These are phyloP conservation scores for Prinsepia uniflora DNA, from an alignment of 306 rosid genomes.

Conservation along the genomic window DNA sequence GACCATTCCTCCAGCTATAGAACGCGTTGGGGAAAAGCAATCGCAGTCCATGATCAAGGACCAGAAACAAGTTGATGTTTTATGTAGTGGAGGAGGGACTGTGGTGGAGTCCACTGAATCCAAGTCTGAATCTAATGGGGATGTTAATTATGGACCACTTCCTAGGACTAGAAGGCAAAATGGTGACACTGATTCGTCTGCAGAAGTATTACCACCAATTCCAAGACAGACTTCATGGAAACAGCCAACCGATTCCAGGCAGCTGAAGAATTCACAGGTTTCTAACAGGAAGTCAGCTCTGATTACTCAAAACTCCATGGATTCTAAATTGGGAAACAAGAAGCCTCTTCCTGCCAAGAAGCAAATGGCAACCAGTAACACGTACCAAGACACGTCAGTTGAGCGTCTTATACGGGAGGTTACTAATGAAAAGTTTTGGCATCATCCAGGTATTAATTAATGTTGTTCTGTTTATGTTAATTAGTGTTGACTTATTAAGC, in stretches of 20 bases:
- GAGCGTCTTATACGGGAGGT: conserved; percentile 99
- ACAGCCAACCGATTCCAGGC: conserved; percentile 65
- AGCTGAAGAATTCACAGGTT: conserved; percentile 48
- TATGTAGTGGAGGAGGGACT: conserved; percentile 54
- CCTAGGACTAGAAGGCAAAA: conserved; percentile 61
- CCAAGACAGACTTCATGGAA: conserved; percentile 95
- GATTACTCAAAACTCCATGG: conserved; percentile 57
- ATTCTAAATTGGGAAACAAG: conserved; percentile 62
- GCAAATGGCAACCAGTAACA: conserved; percentile 50
- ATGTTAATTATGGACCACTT: conserved; percentile 44
- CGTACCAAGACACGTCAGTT: conserved; percentile 81
- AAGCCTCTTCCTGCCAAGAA: conserved; percentile 69
- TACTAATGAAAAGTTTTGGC: conserved; percentile 96
- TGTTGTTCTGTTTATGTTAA: conserved; percentile 16
- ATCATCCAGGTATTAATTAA: conserved; percentile 70
- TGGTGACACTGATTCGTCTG: conserved; percentile 53
- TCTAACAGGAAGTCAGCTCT: conserved; percentile 60
- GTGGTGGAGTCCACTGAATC: conserved; percentile 49
- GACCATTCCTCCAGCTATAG: conserved; percentile 45
- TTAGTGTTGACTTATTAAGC: background rate
- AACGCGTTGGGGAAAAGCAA: conserved; percentile 57
- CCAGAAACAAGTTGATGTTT: conserved; percentile 53
- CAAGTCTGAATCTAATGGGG: conserved; percentile 68
- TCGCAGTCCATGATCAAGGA: conserved; percentile 46
- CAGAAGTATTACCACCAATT: conserved; percentile 63